A percentile compares a stretch with the other conserved stretches of the same genome.
Conservation (phyloP, 495 filamentous ascomycete species). For the Penicillium goetzii region DNA sequence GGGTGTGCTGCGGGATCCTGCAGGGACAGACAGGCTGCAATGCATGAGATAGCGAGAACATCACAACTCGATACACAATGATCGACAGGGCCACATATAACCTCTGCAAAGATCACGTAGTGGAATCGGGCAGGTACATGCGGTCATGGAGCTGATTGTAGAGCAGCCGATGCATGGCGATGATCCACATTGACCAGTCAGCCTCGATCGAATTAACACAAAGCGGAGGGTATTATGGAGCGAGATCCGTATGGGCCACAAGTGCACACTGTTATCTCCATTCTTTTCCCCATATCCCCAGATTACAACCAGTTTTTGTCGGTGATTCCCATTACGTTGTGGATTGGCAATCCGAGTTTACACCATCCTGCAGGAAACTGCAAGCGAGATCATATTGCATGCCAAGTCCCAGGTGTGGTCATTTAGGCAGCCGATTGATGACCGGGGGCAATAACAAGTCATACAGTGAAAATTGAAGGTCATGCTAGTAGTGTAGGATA, state of each 20-base stretch:
- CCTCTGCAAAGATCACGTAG: constrained; percentile 11
- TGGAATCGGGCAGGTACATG: constrained; percentile 23
- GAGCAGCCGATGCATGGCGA: background rate
- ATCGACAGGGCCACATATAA: constrained; percentile 26
- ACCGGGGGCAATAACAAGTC: background rate
- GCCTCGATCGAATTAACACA: background rate
- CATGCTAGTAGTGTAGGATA: background rate
- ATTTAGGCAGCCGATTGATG: background rate
- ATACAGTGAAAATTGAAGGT: background rate
- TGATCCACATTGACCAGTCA: constrained; percentile 12
- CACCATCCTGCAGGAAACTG: constrained; percentile 7
- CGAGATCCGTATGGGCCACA: background rate
- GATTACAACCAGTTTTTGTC: constrained; percentile 4
- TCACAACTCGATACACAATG: constrained; percentile 4
- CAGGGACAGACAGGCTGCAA: background rate
- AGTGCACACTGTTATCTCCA: background rate
- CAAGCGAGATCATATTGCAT: constrained; percentile 8
- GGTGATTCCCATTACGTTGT: constrained; percentile 20
- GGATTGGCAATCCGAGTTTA: background rate
- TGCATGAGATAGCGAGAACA: constrained; percentile 4
- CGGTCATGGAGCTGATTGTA: background rate
- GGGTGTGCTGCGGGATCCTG: background rate
- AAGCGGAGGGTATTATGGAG: background rate
- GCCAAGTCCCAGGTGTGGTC: background rate
- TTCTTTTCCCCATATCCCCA: constrained; percentile 17